phyloP scores from a whole-genome alignment of 768 basidiomycete genomes.

The Suillus clintonianus region DNA sequence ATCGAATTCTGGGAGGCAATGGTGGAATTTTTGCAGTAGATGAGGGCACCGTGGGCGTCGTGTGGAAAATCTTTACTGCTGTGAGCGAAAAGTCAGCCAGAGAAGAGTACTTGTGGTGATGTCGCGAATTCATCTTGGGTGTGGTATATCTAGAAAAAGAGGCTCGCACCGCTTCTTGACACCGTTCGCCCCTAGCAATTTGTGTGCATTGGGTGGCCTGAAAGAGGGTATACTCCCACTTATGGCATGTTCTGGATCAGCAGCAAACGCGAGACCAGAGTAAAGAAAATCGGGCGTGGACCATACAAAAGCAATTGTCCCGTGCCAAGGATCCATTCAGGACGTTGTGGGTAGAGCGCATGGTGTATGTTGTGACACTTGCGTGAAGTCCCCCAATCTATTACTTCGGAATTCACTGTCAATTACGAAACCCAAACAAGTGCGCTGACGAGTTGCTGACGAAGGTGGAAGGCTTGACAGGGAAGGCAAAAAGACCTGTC shows the following conservation, averaged over 20 bases:
- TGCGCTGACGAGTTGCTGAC: no score
- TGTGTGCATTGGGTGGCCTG: conserved; percentile 69
- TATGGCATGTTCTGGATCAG: conserved; percentile 50
- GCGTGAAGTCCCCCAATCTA: no score
- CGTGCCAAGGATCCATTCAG: conserved; percentile 27
- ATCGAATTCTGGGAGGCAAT: not conserved
- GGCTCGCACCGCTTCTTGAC: conserved; percentile 67
- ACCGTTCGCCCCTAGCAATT: conserved; percentile 54
- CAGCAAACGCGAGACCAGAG: conserved; percentile 30
- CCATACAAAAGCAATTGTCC: conserved; percentile 24
- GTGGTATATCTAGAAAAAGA: conserved; percentile 70
- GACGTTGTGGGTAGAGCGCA: conserved; percentile 2
- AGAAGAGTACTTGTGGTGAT: conserved; percentile 58
- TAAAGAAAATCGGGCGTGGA: conserved; percentile 24
- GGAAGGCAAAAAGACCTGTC: no score
- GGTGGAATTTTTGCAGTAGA: no score
- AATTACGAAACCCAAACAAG: no score
- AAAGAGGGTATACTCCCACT: conserved; percentile 76
- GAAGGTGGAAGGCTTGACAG: no score
- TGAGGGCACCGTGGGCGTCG: conserved; percentile 67
- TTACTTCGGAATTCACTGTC: no score
- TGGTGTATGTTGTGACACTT: no score
- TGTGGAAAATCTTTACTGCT: conserved; percentile 82
- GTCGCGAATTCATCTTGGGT: conserved; percentile 82
- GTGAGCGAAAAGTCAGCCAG: conserved; percentile 87